Conservation (phyloP, 805 yeast species). For the Yamadazyma sp. region DNA sequence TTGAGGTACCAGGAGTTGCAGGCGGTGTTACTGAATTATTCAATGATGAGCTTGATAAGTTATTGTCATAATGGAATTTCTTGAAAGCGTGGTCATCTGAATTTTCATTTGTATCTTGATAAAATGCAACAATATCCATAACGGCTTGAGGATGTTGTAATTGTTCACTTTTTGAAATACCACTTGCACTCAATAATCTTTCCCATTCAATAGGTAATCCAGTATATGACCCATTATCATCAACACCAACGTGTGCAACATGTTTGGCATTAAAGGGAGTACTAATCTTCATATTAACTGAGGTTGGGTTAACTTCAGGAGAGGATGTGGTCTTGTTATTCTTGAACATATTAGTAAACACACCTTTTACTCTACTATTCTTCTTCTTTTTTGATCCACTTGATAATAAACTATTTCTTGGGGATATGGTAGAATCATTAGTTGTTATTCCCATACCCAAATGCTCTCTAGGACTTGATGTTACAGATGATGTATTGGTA, state of each 20-base stretch:
- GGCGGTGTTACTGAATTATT: slow-evolving; percentile 27
- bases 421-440: slow-evolving; percentile 15
- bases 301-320: slow-evolving; percentile 10
- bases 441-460: slow-evolving; percentile 18
- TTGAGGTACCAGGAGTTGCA: slow-evolving; percentile 20
- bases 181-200: slow-evolving; percentile 73
- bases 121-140: slow-evolving; percentile 84
- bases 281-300: slow-evolving; percentile 62
- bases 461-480: slow-evolving; percentile 26
- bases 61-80: slow-evolving; percentile 33
- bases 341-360: slow-evolving; percentile 51
- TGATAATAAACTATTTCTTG: slow-evolving; percentile 12
- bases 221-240: slow-evolving; percentile 81
- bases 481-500: slow-evolving; percentile 5
- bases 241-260: slow-evolving; percentile 91
- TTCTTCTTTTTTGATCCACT: slow-evolving; percentile 30
- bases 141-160: slow-evolving; percentile 92
- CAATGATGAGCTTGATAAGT: slow-evolving; percentile 22
- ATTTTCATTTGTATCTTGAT: slow-evolving; percentile 52
- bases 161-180: slow-evolving; percentile 85
- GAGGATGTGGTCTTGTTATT: slow-evolving; percentile 19
- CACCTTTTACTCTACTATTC: slow-evolving; percentile 53
- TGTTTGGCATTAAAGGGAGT: slow-evolving; percentile 89
- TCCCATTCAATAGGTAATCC: slow-evolving; percentile 96
- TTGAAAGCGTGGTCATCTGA: slow-evolving; percentile 43